Conservation (phyloP, 768 basidiomycete species). For the Kwoniella shandongensis region DNA sequence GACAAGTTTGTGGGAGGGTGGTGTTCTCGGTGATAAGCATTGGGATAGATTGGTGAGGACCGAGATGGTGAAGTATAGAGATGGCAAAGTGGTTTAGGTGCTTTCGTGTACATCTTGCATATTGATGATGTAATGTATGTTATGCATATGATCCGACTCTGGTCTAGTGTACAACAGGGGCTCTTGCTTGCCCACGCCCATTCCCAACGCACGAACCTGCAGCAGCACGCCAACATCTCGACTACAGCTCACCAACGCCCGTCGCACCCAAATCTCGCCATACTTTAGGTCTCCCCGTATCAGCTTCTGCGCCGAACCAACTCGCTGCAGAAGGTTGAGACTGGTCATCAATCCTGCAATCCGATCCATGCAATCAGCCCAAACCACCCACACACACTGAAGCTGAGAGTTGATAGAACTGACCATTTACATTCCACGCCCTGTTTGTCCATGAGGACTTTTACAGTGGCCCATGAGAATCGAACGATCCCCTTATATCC, state of each 20-base stretch:
- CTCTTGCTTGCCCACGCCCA: too few relatives aligned
- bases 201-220: too few relatives aligned
- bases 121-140: too few relatives aligned
- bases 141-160: too few relatives aligned
- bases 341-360: conserved; percentile 70
- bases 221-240: too few relatives aligned
- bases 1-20: conserved; percentile 81
- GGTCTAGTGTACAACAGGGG: too few relatives aligned
- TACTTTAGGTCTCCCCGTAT: conserved; percentile 72
- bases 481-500: conserved; percentile 86
- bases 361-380: not conserved
- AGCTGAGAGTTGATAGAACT: conserved; percentile 8
- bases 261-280: conserved; percentile 71
- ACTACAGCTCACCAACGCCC: conserved; percentile 68
- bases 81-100: conserved; percentile 19
- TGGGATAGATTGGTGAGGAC: conserved; percentile 67
- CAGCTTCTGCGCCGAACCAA: conserved; percentile 71
- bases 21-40: conserved; percentile 60
- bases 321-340: conserved; percentile 72
- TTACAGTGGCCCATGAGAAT: conserved; percentile 95
- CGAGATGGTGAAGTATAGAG: conserved; percentile 59
- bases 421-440: conserved; percentile 82
- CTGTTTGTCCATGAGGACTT: conserved; percentile 74
- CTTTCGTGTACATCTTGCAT: too few relatives aligned
- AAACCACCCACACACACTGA: not conserved